Base-by-base conservation (phyloP, 179 eudicot species). In the Carnegiea gigantea region DNA sequence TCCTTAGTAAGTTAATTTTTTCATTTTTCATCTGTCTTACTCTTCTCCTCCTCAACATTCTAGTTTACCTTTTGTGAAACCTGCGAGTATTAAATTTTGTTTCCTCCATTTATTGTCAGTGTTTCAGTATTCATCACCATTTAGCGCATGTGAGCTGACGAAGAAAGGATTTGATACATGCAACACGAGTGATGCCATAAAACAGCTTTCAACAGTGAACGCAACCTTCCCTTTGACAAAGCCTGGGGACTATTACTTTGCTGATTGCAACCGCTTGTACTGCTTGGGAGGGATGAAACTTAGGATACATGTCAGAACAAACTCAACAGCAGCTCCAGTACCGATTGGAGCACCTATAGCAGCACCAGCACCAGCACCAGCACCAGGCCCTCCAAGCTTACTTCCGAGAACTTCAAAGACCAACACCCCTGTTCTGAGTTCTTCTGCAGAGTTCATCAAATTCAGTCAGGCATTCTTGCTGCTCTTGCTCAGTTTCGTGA, bases 251-350 rank as follows among this genome's bases (percentile, higher is more conserved):
- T 67, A 75, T 53, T 93, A 92, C 90, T 93, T 88, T 28, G 76
- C 89, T 9, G 80, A 87, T 30, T 91, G 95, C 65, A 88, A 92
- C 84, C 86, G 80, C 57, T 73, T 92, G 33, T 84, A 92, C 80
- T 93, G 97, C 78, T 84, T 90, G 0, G 91, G 90, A 9, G 97
- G 97, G 20, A 90, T 93, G 97, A 93, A 93, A 82, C 85, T 93
- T 59, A 90, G 87, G 1, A 88, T 89, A 12, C 38, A 80, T 3
- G 92, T 90, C 11, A 81, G 82, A 4, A 73, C 82, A 64, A 84
- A 80, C 82, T 67, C 65, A 14, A 82, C 85, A 0, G 79, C 73
- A n/a, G 70, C 87, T 73, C 59, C 82, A n/a, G 57, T 17, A 12
- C 83, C 81, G 21, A 23, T 49, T 12, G 81, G 65, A 23, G 85